Base-by-base conservation (phyloP, 2,329 filamentous ascomycete genomes). In the Fusarium sulawesiense region DNA sequence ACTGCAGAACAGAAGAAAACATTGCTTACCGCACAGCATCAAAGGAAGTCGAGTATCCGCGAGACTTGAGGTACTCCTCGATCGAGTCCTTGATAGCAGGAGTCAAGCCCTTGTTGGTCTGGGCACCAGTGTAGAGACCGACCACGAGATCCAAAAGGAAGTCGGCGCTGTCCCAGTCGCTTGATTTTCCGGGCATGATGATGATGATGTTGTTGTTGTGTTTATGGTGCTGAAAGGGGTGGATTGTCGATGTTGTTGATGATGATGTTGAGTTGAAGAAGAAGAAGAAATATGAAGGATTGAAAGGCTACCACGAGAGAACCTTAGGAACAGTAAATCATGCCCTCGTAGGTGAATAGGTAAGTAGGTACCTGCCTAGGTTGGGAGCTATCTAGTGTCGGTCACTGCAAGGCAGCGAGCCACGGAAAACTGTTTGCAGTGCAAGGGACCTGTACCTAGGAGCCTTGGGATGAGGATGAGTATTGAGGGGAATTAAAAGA, bases 1-100 rank as follows among this genome's bases (percentile, higher is more conserved):
- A 34, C 32, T 18, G 9, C 32, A 37, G 9, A n/a, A 37, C 16
- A 37, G 16, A 37, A 37, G 9, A n/a, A 37, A 37, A n/a, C 16
- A n/a, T 37, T 37, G 34, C 32, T 7, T 16, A 84, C 84, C 83
- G 82, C 51, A 85, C 77, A 2, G 76, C 81, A 30, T 85, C 80
- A 82, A 82, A 85, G 6, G 80, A 81, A n/a, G 81, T 79, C 8
- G 66, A 62, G 53, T 79, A 75, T 10, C 81, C 78, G 8, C 68
- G 69, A 14, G 66, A 44, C n/a, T 75, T 68, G 57, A 84, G 75
- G n/a, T 76, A 77, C 10, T 64, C 64, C 47, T 78, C 73, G 50
- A 84, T 72, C 2, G 71, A 72, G 0, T 76, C 73, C 53, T 78
- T 78, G 34, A 76, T 66, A 27, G 76, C 63, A 16, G 75, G 49